Percentiles rank a stretch among this genome's conserved stretches.
Conservation (phyloP, 306 rosid species). For the Cucurbita ficifolia region DNA sequence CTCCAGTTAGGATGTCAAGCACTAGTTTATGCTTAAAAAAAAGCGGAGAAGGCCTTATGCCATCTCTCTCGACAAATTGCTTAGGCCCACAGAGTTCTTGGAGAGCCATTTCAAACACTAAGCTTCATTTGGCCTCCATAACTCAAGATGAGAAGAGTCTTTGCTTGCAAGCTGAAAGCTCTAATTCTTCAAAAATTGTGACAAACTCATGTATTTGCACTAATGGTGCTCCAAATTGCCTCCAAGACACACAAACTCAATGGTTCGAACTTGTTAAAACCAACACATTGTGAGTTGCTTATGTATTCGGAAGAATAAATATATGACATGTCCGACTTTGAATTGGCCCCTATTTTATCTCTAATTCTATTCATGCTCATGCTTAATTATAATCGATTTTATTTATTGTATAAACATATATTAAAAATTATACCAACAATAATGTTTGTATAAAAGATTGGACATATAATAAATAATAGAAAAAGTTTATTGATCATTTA, state of each 20-base stretch:
- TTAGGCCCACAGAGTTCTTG: not conserved
- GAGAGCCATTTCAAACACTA: not conserved
- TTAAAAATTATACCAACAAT: too few species aligned
- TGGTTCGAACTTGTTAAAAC: not conserved
- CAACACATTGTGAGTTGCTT: not conserved
- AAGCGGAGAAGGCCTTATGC: not conserved
- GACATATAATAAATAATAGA: too few species aligned
- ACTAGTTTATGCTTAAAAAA: not conserved
- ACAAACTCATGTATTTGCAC: not conserved
- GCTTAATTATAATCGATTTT: too few species aligned
- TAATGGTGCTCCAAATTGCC: not conserved
- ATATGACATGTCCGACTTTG: too few species aligned
- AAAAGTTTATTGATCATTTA: too few species aligned
- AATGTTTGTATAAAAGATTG: too few species aligned
- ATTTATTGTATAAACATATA: too few species aligned
- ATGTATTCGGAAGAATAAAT: not conserved
- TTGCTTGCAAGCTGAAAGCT: not conserved
- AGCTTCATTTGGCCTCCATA: not conserved
- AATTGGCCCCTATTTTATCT: too few species aligned
- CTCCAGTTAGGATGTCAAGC: not conserved
- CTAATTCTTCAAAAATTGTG: not conserved
- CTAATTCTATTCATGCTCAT: too few species aligned
- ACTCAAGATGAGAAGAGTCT: not conserved
- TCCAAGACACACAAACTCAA: not conserved
- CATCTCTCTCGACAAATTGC: not conserved